Evolutionary conservation across 352 stramenopile species (phyloP).

Genomic region (Pythium monospermum): DNA sequence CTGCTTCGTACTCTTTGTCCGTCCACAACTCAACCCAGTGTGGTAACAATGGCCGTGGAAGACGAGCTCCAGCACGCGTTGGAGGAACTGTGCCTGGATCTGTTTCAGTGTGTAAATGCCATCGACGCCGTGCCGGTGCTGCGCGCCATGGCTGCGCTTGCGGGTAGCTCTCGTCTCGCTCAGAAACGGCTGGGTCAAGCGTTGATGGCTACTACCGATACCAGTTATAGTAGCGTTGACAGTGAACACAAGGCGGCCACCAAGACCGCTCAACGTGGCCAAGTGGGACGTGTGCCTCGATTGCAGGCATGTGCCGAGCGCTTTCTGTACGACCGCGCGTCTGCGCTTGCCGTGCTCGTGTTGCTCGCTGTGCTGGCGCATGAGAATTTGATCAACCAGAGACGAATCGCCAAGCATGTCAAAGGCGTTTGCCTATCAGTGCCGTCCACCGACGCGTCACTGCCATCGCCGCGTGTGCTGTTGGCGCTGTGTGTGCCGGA

Average conservation of each 20-base stretch:
- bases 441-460: not conserved
- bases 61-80: slow-evolving; percentile 6
- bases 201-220: not conserved
- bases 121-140: slow-evolving; percentile 7
- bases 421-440: slow-evolving; percentile 21
- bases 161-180: slow-evolving; percentile 1
- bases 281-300: not conserved
- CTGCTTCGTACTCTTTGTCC: too few relatives aligned
- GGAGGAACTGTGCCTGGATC: slow-evolving; percentile 11
- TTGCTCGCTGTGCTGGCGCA: slow-evolving; percentile 34
- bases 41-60: too few relatives aligned
- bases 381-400: slow-evolving; percentile 32
- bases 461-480: not conserved
- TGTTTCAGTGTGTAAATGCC: slow-evolving; percentile 7
- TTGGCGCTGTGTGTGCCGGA: slow-evolving; percentile 12
- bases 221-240: not conserved
- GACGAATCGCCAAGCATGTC: slow-evolving; percentile 32
- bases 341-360: slow-evolving; percentile 17
- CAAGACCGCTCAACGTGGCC: too few relatives aligned
- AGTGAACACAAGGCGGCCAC: not conserved
- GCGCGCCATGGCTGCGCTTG: slow-evolving; percentile 1
- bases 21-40: too few relatives aligned
- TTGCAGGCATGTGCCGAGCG: slow-evolving; percentile 1
- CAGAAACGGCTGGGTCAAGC: slow-evolving; percentile 6
- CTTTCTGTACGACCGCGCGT: slow-evolving; percentile 30